Base-by-base conservation (phyloP, 371 early-diverging fungal genomes). In the Chytridium lagenaria region DNA sequence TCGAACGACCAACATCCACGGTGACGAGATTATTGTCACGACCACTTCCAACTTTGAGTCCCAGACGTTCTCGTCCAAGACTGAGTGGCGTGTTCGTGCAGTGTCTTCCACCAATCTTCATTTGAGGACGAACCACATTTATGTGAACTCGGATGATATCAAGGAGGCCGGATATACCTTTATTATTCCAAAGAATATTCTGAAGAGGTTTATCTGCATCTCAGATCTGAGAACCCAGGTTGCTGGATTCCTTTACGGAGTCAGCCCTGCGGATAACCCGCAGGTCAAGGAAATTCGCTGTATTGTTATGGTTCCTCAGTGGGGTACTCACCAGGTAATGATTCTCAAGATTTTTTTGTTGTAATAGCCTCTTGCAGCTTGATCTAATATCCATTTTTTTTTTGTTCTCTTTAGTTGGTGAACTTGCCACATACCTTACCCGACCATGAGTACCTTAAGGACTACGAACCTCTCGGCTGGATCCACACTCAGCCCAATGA, bases 11-110 rank as follows among this genome's bases (percentile, higher is more conserved):
- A 98, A 98, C 78, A 92, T 97, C 59, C 98, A 96, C 70, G 99
- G 99, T 75, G 98, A 98, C 82, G 97, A 99, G 82, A 97, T 98
- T 85, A 92, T 98, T 77, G 94, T 95, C 28, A 96, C 97, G 0
- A 98, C 98, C 7, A 98, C 97, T n/a, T 92, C 94, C 74, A 94
- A 93, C 68, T 99, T 97, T 76, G 99, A 98, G 83, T 91, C 93
- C 3, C 94, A 95, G 80, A 94, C 96, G 2, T 99, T 99, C 85
- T 89, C 95, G 31, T 97, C 97, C 69, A 98, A 98, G 89, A 97
- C 98, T 0, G 99, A 99, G 80, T 99, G 99, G 99, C 94, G 99
- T 76, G 90, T 94, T 61, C 91, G 98, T 50, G 98, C 98, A 33
- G 93, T 98, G 67, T 93, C 98, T 3, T 92, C 96, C 3, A 94